A percentile compares a stretch with the other conserved stretches of the same genome.
Evolutionary conservation across 495 filamentous ascomycete genomes (phyloP).

Genomic region (Cercophora sp.): DNA sequence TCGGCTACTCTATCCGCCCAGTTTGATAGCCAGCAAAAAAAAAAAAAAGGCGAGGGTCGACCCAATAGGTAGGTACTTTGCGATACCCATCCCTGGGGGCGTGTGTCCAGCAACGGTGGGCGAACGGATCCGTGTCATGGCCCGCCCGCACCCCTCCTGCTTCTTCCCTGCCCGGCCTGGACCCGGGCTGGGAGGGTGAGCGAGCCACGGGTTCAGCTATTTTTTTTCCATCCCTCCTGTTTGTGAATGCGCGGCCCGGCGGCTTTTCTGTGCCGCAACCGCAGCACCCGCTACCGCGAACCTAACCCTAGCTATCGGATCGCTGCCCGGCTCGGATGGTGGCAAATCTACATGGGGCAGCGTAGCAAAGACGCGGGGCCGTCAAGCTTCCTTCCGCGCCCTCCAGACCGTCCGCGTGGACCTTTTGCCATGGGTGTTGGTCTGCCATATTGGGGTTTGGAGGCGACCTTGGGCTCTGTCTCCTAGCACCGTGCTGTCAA

Average conservation of each 20-base stretch:
- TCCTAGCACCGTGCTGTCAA: too few relatives aligned
- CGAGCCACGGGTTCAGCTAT: not conserved
- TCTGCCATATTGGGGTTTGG: too few relatives aligned
- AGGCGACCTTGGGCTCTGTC: too few relatives aligned
- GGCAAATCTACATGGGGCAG: not conserved
- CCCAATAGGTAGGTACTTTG: not conserved
- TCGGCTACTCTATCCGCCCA: slow-evolving; percentile 3
- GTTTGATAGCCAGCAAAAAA: not conserved
- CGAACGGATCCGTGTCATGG: slow-evolving; percentile 1
- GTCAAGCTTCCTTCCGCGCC: not conserved
- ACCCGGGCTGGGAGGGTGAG: slow-evolving; percentile 5
- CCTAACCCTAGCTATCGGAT: not conserved
- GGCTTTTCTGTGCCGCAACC: not conserved
- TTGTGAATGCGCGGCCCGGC: not conserved
- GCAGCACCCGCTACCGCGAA: not conserved
- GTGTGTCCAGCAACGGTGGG: not conserved
- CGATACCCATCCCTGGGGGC: not conserved
- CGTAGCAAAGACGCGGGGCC: not conserved
- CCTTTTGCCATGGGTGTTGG: too few relatives aligned
- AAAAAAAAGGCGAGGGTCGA: not conserved
- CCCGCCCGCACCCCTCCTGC: not conserved
- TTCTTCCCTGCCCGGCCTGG: not conserved
- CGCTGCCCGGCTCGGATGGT: slow-evolving; percentile 1
- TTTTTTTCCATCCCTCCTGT: not conserved
- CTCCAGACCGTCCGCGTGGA: slow-evolving; percentile 1